Conservation (phyloP, 2,329 filamentous ascomycete genomes). For the Arthroderma uncinatum region DNA sequence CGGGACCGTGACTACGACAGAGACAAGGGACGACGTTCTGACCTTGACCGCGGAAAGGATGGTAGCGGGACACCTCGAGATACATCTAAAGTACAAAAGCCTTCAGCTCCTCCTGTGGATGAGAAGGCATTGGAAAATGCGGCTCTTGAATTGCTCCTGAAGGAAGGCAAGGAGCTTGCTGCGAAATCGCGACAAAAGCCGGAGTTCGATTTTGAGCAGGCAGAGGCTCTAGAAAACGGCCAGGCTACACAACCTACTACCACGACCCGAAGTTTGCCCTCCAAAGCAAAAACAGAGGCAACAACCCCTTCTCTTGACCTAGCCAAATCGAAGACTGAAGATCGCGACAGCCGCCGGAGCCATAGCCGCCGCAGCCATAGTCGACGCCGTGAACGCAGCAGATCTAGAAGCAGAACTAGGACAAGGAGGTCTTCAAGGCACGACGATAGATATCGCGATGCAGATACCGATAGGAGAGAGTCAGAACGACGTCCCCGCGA, state of each 20-base stretch:
- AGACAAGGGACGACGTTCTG: conserved; percentile 19
- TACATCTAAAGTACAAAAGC: not conserved
- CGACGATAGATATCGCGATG: conserved; percentile 11
- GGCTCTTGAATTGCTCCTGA: conserved; percentile 43
- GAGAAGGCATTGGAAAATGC: conserved; percentile 47
- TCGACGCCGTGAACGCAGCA: conserved; percentile 20
- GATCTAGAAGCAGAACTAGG: conserved; percentile 19
- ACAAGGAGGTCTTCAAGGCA: conserved; percentile 18
- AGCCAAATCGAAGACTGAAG: conserved; percentile 3
- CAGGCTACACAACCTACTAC: not conserved
- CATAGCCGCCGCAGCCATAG: conserved; percentile 6
- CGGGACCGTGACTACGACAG: conserved; percentile 23
- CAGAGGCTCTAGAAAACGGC: conserved; percentile 29
- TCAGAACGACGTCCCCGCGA: conserved; percentile 10
- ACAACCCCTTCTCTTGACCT: not conserved
- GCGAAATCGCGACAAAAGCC: conserved; percentile 41
- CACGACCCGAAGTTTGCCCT: not conserved
- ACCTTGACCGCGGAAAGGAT: conserved; percentile 7
- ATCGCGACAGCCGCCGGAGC: conserved; percentile 6
- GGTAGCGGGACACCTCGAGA: not conserved
- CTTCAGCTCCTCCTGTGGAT: conserved; percentile 28
- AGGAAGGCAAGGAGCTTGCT: conserved; percentile 45
- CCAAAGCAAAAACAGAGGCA: conserved; percentile 8
- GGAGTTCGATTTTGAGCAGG: conserved; percentile 42
- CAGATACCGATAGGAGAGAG: conserved; percentile 9